These are phyloP conservation scores for Schizophyllum commune DNA, from an alignment of 1,284 basidiomycete species.

Conservation along the genomic window DNA sequence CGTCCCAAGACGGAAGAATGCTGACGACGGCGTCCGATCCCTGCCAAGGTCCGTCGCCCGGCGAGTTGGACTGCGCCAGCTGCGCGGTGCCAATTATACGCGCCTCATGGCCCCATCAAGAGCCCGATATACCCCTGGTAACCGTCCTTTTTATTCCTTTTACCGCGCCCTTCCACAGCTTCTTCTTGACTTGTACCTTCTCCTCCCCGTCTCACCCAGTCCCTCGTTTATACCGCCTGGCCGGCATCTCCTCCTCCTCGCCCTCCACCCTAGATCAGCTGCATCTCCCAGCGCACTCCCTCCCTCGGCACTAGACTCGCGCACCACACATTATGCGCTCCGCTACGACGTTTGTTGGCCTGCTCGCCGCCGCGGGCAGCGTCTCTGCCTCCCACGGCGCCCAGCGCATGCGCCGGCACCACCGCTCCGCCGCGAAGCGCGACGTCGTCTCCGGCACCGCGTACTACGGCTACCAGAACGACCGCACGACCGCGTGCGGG, in stretches of 20 bases:
- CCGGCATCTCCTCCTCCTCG: background rate
- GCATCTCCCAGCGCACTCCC: too few relatives aligned
- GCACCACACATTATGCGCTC: background rate
- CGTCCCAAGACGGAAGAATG: background rate
- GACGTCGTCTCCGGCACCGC: conserved; percentile 5
- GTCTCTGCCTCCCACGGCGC: background rate
- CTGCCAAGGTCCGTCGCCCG: too few relatives aligned
- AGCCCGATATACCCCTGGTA: background rate
- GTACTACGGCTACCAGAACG: conserved; percentile 11
- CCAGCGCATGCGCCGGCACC: background rate
- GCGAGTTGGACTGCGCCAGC: background rate
- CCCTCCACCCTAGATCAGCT: background rate
- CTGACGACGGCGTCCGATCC: background rate
- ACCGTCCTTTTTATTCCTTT: background rate
- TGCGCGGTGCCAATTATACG: background rate
- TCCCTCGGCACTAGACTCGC: background rate
- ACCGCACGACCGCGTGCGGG: conserved; percentile 13
- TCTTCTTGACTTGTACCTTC: background rate
- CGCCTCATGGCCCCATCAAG: background rate
- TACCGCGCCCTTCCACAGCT: background rate
- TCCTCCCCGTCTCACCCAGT: background rate
- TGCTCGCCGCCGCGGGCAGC: background rate
- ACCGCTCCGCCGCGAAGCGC: background rate
- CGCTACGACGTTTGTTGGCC: background rate
- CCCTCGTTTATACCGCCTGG: background rate